phyloP scores from a whole-genome alignment of 2,329 filamentous ascomycete genomes.

The Cyphellophora europaea region DNA sequence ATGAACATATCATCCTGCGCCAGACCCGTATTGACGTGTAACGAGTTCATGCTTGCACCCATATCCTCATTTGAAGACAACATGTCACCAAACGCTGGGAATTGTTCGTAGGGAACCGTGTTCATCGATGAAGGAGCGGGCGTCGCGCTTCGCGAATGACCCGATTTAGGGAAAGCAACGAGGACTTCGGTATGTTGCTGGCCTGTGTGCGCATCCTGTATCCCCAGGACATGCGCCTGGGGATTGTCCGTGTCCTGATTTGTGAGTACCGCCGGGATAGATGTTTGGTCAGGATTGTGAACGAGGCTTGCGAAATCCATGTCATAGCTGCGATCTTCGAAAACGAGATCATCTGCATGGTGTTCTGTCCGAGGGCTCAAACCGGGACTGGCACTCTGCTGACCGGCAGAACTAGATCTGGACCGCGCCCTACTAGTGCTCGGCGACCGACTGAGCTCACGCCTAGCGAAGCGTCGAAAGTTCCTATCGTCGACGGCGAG shows the following conservation, averaged over 20 bases:
- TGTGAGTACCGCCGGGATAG: neutral
- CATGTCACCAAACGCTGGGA: too few relatives aligned
- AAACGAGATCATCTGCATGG: constrained; percentile 1
- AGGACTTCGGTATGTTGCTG: neutral
- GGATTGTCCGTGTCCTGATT: neutral
- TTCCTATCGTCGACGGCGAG: constrained; percentile 17
- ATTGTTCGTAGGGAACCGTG: too few relatives aligned
- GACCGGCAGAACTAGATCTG: constrained; percentile 10
- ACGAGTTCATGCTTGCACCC: too few relatives aligned
- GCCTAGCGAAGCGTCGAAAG: constrained; percentile 16
- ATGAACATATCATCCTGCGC: too few relatives aligned
- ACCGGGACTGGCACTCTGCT: neutral
- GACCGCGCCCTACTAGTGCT: constrained; percentile 9
- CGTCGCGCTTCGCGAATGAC: neutral
- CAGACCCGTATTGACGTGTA: too few relatives aligned
- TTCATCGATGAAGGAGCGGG: too few relatives aligned
- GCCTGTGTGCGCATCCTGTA: neutral
- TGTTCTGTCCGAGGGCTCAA: neutral
- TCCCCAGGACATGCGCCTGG: neutral
- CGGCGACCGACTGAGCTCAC: constrained; percentile 14
- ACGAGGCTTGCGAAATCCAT: constrained; percentile 6
- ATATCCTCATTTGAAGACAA: too few relatives aligned
- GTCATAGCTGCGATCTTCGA: constrained; percentile 10
- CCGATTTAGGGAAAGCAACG: too few relatives aligned
- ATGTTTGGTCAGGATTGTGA: neutral